A percentile compares a stretch with the other conserved stretches of the same genome.
Conservation (phyloP, 1,139 yeast species). For the Lodderomyces pseudojiufengensis region DNA sequence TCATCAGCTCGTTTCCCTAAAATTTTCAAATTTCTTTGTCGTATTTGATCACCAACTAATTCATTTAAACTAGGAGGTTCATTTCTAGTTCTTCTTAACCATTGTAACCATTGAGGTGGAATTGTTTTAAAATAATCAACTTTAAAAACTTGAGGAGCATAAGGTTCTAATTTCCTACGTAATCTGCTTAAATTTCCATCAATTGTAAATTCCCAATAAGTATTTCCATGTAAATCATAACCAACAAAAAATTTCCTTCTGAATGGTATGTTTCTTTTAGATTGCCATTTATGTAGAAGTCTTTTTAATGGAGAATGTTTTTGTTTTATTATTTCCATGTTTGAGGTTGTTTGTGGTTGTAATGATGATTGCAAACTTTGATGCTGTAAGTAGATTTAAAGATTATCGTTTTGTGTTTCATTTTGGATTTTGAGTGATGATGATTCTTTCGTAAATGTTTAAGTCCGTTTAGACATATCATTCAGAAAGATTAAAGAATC, state of each 20-base stretch:
- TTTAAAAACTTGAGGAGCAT: slow-evolving; percentile 35
- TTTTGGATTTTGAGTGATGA: background rate
- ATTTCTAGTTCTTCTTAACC: slow-evolving; percentile 67
- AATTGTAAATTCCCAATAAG: slow-evolving; percentile 74
- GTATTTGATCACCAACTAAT: slow-evolving; percentile 50
- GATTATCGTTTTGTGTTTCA: background rate
- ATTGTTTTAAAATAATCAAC: slow-evolving; percentile 49
- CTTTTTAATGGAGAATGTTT: slow-evolving; percentile 43
- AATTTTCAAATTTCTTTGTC: slow-evolving; percentile 53
- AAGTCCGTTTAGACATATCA: no score
- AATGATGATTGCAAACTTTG: background rate
- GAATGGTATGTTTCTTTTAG: slow-evolving; percentile 64
- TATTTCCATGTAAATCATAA: slow-evolving; percentile 76
- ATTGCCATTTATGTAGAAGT: slow-evolving; percentile 54
- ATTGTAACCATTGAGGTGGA: slow-evolving; percentile 78
- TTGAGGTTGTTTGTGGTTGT: slow-evolving; percentile 1
- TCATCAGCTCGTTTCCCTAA: slow-evolving; percentile 60
- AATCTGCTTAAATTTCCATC: slow-evolving; percentile 47
- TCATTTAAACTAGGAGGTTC: slow-evolving; percentile 62
- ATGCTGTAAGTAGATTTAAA: slow-evolving; percentile 1
- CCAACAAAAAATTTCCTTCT: slow-evolving; percentile 58
- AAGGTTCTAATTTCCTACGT: slow-evolving; percentile 51
- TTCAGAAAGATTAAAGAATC: no score
- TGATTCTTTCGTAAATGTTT: background rate
- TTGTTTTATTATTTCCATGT: slow-evolving; percentile 35